Evolutionary conservation across 805 yeast species (phyloP).

Genomic region (Wickerhamiella domercqiae): DNA sequence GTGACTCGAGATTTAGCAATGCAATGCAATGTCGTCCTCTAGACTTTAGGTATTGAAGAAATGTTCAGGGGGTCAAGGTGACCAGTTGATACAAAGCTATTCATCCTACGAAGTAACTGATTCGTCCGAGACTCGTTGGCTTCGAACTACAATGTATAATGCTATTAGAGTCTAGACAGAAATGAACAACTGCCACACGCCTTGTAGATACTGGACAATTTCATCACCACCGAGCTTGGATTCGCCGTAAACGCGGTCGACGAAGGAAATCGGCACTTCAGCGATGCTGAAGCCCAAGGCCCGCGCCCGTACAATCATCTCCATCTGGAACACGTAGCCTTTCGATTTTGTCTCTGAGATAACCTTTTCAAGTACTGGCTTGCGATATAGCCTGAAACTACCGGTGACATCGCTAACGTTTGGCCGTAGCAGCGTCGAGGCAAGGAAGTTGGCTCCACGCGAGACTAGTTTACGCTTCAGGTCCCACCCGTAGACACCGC

Average conservation of each 20-base stretch:
- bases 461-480: constrained; percentile 62
- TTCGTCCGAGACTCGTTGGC: no score
- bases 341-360: constrained; percentile 55
- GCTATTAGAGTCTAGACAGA: no score
- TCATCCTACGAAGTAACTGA: no score
- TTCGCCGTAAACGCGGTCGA: constrained; percentile 67
- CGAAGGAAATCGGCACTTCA: constrained; percentile 66
- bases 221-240: constrained; percentile 69
- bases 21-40: no score
- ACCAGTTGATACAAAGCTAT: no score
- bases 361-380: constrained; percentile 48
- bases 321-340: constrained; percentile 80
- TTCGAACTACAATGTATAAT: no score
- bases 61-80: no score
- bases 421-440: constrained; percentile 56
- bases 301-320: constrained; percentile 73
- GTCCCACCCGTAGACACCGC: constrained; percentile 79
- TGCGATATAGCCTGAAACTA: constrained; percentile 59
- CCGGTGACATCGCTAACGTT: constrained; percentile 63
- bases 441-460: constrained; percentile 68
- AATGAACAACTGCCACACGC: constrained; percentile 56
- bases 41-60: no score
- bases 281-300: constrained; percentile 58
- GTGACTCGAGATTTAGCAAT: no score
- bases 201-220: constrained; percentile 60